These are phyloP conservation scores for Aspergillus proliferans DNA, from an alignment of 2,329 filamentous ascomycete genomes.

Conservation along the genomic window DNA sequence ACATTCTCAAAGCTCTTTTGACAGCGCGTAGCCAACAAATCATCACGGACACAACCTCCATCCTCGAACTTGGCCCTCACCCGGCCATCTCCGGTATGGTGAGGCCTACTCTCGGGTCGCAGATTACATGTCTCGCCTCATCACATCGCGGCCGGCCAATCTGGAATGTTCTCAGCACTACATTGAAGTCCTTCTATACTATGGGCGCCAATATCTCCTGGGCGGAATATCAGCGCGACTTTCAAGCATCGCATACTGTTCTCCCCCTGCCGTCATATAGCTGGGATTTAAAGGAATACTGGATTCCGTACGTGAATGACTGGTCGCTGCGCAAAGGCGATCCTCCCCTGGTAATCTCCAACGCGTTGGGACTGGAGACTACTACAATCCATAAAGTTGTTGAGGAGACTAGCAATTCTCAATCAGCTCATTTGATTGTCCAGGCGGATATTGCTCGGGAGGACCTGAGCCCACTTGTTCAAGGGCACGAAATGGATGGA, in stretches of 20 bases:
- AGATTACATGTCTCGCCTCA: constrained; percentile 44
- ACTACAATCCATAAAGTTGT: constrained; percentile 26
- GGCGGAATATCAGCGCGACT: constrained; percentile 41
- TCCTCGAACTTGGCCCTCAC: constrained; percentile 58
- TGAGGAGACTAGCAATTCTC: constrained; percentile 19
- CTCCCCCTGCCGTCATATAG: constrained; percentile 33
- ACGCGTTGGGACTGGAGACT: constrained; percentile 12
- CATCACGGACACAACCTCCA: constrained; percentile 63
- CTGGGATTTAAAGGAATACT: constrained; percentile 38
- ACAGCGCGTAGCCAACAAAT: constrained; percentile 32
- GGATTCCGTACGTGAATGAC: constrained; percentile 33
- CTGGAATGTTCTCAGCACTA: constrained; percentile 36
- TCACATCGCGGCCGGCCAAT: constrained; percentile 38
- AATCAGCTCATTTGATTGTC: constrained; percentile 23
- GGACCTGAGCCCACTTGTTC: constrained; percentile 27
- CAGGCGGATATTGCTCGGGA: constrained; percentile 31
- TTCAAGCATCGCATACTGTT: constrained; percentile 23
- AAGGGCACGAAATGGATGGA: constrained; percentile 33
- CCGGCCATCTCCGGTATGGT: constrained; percentile 43
- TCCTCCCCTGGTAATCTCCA: constrained; percentile 12
- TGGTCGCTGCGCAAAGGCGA: constrained; percentile 28
- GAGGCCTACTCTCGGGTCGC: constrained; percentile 54
- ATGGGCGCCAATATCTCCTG: constrained; percentile 35
- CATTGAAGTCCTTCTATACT: constrained; percentile 29
- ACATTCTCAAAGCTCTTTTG: constrained; percentile 40